A percentile compares a stretch with the other conserved stretches of the same genome.
phyloP scores from a whole-genome alignment of 2,329 filamentous ascomycete species.

The Scedosporium dehoogii region DNA sequence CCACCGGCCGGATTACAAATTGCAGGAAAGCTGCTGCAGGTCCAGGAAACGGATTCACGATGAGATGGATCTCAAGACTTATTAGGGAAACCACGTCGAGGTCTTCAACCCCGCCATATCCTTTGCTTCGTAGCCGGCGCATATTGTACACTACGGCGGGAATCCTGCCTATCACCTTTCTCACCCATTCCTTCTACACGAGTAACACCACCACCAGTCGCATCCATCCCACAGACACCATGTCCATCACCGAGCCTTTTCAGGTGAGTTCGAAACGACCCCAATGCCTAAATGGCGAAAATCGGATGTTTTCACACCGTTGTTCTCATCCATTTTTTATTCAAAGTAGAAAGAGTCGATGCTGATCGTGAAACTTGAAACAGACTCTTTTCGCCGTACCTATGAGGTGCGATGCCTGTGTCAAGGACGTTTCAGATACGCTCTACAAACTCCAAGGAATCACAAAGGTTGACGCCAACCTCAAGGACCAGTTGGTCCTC shows the following conservation, averaged over 20 bases:
- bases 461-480: slow-evolving; percentile 68
- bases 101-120: neutral
- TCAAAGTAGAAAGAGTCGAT: neutral
- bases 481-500: slow-evolving; percentile 73
- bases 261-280: slow-evolving; percentile 12
- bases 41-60: neutral
- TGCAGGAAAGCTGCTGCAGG: neutral
- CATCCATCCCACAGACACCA: slow-evolving; percentile 9
- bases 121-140: neutral
- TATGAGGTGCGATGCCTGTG: slow-evolving; percentile 81
- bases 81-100: neutral
- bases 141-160: neutral
- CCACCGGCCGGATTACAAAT: neutral
- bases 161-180: neutral
- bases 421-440: slow-evolving; percentile 74
- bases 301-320: neutral
- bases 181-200: neutral
- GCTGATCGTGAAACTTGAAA: slow-evolving; percentile 7
- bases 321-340: neutral
- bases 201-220: neutral
- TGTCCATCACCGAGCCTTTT: slow-evolving; percentile 16
- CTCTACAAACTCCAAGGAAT: slow-evolving; percentile 72
- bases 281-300: neutral
- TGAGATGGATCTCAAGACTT: neutral
- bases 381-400: slow-evolving; percentile 93